phyloP scores from a whole-genome alignment of 1,139 yeast genomes.

The Sporopachydermia cereana region DNA sequence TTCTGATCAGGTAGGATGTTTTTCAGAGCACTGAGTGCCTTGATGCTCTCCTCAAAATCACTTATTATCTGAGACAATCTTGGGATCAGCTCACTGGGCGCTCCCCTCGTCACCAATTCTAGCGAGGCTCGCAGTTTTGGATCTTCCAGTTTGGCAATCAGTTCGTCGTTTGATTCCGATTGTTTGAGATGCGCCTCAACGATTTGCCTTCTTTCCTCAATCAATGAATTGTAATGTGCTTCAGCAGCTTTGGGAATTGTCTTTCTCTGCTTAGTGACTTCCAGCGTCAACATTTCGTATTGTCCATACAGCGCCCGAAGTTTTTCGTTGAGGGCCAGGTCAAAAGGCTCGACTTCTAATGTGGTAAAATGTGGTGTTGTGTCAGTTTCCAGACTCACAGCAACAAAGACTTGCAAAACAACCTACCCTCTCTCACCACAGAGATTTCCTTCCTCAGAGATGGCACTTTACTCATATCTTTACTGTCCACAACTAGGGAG shows the following conservation, averaged over 20 bases:
- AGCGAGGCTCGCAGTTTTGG: not conserved
- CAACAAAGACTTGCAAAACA: no score
- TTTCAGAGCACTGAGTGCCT: not conserved
- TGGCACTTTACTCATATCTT: constrained; percentile 4
- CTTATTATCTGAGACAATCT: not conserved
- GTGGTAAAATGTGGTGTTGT: no score
- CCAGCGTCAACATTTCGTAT: constrained; percentile 42
- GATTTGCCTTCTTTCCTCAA: not conserved
- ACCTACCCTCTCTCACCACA: not conserved
- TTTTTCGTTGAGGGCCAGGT: constrained; percentile 37
- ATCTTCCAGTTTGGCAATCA: not conserved
- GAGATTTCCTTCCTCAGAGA: constrained; percentile 1
- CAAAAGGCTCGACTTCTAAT: constrained; percentile 45
- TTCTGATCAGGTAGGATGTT: not conserved
- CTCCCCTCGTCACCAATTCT: not conserved
- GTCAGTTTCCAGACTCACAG: no score
- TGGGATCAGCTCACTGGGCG: not conserved
- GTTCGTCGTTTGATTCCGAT: not conserved
- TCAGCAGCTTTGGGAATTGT: constrained; percentile 28
- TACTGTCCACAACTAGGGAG: constrained; percentile 3
- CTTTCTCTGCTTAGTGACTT: constrained; percentile 37
- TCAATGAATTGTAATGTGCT: constrained; percentile 13
- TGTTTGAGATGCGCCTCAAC: not conserved
- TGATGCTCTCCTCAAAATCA: constrained; percentile 1
- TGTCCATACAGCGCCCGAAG: constrained; percentile 36